Percentiles rank a stretch among this genome's conserved stretches.
These are phyloP conservation scores for Uncinocarpus reesii DNA, from an alignment of 2,329 filamentous ascomycete genomes.

Conservation along the genomic window DNA sequence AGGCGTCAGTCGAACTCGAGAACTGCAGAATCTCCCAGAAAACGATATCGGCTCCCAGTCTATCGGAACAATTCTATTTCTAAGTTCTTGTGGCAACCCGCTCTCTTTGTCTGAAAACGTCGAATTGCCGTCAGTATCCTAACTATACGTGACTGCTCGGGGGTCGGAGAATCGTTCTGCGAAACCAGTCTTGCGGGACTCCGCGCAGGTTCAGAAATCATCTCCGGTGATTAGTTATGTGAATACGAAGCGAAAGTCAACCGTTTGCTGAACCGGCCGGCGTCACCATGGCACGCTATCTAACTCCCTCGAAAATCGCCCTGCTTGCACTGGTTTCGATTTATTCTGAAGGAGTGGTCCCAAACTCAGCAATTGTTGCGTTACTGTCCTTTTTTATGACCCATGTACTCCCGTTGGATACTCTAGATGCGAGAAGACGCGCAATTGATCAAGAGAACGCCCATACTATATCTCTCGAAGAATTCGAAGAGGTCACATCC, in stretches of 20 bases:
- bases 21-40: background rate
- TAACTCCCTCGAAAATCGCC: constrained; percentile 81
- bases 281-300: constrained; percentile 60
- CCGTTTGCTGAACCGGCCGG: constrained; percentile 2
- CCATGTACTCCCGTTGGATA: constrained; percentile 46
- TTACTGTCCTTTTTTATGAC: constrained; percentile 70
- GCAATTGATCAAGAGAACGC: constrained; percentile 20
- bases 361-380: constrained; percentile 59
- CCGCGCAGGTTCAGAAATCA: background rate
- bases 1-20: background rate
- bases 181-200: background rate
- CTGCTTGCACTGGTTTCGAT: constrained; percentile 70
- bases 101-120: constrained; percentile 5
- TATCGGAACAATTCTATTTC: background rate
- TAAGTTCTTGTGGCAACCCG: constrained; percentile 5
- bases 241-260: background rate
- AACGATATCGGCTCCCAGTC: constrained; percentile 2
- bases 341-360: constrained; percentile 63
- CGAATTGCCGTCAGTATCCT: background rate
- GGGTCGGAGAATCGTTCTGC: background rate
- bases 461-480: constrained; percentile 32
- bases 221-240: background rate
- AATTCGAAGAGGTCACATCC: constrained; percentile 41
- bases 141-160: background rate
- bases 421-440: background rate